Evolutionary conservation across 2,329 filamentous ascomycete species (phyloP).

Genomic region (Pseudogymnoascus sp.): DNA sequence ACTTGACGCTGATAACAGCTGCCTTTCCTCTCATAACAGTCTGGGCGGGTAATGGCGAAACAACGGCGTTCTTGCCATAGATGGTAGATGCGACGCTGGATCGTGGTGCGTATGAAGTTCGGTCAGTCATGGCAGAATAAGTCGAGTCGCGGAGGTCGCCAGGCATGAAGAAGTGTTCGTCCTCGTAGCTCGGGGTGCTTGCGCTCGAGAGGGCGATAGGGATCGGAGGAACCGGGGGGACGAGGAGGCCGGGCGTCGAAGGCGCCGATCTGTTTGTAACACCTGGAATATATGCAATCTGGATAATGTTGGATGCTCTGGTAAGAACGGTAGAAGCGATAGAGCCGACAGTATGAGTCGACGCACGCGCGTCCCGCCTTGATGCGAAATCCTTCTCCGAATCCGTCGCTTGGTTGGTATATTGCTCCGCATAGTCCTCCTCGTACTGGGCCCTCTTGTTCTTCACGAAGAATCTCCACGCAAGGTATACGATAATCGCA

Average conservation of each 20-base stretch:
- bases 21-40: constrained; percentile 83
- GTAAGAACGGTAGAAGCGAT: constrained; percentile 94
- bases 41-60: constrained; percentile 70
- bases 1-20: constrained; percentile 87
- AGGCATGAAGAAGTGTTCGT: constrained; percentile 90
- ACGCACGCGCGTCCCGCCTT: constrained; percentile 56
- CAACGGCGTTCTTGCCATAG: constrained; percentile 82
- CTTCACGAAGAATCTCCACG: constrained; percentile 86
- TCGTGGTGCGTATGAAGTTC: constrained; percentile 51
- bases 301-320: constrained; percentile 95
- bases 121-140: constrained; percentile 66
- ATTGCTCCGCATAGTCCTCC: constrained; percentile 46
- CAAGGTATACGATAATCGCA: constrained; percentile 64
- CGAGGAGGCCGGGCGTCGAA: constrained; percentile 69
- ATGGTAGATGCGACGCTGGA: constrained; percentile 86
- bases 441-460: constrained; percentile 62
- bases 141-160: constrained; percentile 85
- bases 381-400: constrained; percentile 47
- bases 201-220: constrained; percentile 55
- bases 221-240: constrained; percentile 90
- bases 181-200: constrained; percentile 54
- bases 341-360: constrained; percentile 78
- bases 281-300: constrained; percentile 97
- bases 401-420: constrained; percentile 41
- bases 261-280: constrained; percentile 87